A percentile compares a stretch with the other conserved stretches of the same genome.
Conservation (phyloP, 176 grass and related monocot genomes). For the Thinopyrum elongatum region DNA sequence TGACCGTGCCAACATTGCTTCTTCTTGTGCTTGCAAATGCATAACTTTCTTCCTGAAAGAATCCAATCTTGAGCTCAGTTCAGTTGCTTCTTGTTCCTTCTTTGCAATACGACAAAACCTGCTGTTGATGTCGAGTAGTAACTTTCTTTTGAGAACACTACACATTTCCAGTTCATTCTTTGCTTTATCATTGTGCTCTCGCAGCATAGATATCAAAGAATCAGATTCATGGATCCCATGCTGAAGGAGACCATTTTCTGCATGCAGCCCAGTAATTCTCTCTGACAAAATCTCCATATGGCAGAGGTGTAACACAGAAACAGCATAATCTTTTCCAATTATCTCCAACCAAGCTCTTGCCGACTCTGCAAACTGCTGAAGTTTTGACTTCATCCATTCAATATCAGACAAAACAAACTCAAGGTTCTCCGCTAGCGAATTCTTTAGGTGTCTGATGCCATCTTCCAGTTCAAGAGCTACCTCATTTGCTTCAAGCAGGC, state of each 20-base stretch:
- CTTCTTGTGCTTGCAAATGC: slow-evolving; percentile 79
- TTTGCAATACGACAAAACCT: slow-evolving; percentile 76
- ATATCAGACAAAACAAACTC: slow-evolving; percentile 60
- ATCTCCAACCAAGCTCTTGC: slow-evolving; percentile 75
- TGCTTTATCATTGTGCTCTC: slow-evolving; percentile 71
- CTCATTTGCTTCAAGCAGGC: slow-evolving; percentile 43
- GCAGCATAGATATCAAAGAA: slow-evolving; percentile 72
- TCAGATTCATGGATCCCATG: slow-evolving; percentile 61
- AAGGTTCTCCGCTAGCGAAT: slow-evolving; percentile 46
- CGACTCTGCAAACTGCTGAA: slow-evolving; percentile 46
- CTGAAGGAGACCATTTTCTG: slow-evolving; percentile 87
- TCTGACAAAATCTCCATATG: slow-evolving; percentile 88
- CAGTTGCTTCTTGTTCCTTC: slow-evolving; percentile 75
- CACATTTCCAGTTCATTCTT: slow-evolving; percentile 82
- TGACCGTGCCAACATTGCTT: slow-evolving; percentile 78
- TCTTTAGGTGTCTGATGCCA: slow-evolving; percentile 52
- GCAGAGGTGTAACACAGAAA: slow-evolving; percentile 90
- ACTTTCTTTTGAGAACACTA: slow-evolving; percentile 83
- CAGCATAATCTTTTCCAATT: slow-evolving; percentile 85
- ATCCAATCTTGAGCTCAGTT: slow-evolving; percentile 58
- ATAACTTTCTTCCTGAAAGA: slow-evolving; percentile 74
- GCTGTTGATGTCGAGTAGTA: slow-evolving; percentile 81
- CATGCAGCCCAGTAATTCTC: slow-evolving; percentile 78
- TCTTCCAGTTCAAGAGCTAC: slow-evolving; percentile 69
- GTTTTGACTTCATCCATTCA: slow-evolving; percentile 55